Conservation (phyloP, 352 stramenopile species). For the Phytophthora tubulina region DNA sequence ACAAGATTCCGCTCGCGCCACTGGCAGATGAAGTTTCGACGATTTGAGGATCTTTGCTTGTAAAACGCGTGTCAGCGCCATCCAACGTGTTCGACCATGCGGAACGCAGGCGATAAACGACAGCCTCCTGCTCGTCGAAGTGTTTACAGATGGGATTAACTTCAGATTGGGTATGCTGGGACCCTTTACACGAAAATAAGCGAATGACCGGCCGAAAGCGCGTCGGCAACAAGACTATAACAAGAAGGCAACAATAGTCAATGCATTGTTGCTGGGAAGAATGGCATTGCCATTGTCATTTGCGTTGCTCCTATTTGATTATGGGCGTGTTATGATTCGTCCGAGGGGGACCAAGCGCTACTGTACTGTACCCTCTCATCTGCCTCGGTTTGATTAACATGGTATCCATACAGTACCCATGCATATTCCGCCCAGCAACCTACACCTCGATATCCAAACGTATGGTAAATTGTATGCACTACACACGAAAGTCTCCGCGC, state of each 20-base stretch:
- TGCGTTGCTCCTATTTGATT: conserved; percentile 9
- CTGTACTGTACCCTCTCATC: neutral
- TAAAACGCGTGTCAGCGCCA: conserved; percentile 20
- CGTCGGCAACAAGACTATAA: neutral
- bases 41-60: conserved; percentile 18
- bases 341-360: conserved; percentile 23
- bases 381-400: neutral
- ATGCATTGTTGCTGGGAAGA: neutral
- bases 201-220: neutral
- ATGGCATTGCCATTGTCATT: neutral
- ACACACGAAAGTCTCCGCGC: conserved; percentile 2
- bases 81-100: conserved; percentile 22
- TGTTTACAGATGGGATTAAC: conserved; percentile 26
- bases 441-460: neutral
- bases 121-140: conserved; percentile 21
- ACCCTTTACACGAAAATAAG: conserved; percentile 13
- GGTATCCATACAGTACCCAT: no score
- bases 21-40: neutral
- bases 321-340: conserved; percentile 22
- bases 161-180: conserved; percentile 19
- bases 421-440: neutral
- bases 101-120: conserved; percentile 17
- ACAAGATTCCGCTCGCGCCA: conserved; percentile 5
- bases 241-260: neutral
- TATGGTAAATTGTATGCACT: neutral